Conservation (phyloP, 495 filamentous ascomycete genomes). For the Peziza echinospora region DNA sequence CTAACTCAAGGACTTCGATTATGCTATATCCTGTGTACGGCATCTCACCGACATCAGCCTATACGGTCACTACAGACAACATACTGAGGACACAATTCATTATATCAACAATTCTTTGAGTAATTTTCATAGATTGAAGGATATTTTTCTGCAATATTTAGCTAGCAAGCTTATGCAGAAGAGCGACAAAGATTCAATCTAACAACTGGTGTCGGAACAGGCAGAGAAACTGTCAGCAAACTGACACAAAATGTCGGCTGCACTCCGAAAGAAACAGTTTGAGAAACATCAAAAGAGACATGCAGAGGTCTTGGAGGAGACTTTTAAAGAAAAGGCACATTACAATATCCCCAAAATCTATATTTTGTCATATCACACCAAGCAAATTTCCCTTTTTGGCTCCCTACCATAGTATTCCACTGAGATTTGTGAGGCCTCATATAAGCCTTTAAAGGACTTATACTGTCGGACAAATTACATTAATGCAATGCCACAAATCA, state of each 20-base stretch:
- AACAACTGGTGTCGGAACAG: no score
- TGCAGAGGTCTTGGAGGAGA: neutral
- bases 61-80: no score
- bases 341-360: neutral
- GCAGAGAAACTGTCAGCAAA: no score
- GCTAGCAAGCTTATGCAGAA: no score
- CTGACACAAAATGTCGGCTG: no score
- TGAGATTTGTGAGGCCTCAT: neutral
- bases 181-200: no score
- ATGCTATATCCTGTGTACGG: neutral
- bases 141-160: constrained; percentile 5
- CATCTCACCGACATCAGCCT: neutral
- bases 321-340: neutral
- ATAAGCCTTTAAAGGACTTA: neutral
- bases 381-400: neutral
- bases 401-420: neutral
- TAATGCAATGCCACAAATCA: neutral
- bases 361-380: neutral
- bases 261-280: no score
- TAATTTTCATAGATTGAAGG: no score
- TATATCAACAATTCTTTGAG: no score
- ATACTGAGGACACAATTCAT: no score
- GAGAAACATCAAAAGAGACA: no score
- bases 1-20: neutral
- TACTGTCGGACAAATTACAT: neutral